These are phyloP conservation scores for Fusarium sp. DNA, from an alignment of 2,329 filamentous ascomycete genomes.

Conservation along the genomic window DNA sequence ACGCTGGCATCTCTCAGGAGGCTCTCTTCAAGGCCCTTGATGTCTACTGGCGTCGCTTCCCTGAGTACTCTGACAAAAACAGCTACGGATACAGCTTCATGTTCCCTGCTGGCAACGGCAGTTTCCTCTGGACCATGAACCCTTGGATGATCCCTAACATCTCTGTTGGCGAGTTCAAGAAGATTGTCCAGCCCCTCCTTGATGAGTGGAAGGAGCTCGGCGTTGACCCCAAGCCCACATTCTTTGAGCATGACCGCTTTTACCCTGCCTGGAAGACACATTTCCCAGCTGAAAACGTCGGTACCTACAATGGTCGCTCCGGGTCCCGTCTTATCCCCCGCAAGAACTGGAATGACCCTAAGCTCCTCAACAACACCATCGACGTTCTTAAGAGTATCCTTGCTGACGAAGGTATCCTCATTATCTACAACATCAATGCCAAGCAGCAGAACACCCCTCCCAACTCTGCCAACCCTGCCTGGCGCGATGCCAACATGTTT, in stretches of 20 bases:
- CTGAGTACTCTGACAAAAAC: slow-evolving; percentile 38
- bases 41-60: slow-evolving; percentile 38
- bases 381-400: slow-evolving; percentile 13
- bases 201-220: slow-evolving; percentile 44
- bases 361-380: slow-evolving; percentile 23
- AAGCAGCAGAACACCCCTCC: slow-evolving; percentile 39
- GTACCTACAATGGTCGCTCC: slow-evolving; percentile 35
- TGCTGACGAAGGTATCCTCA: slow-evolving; percentile 11
- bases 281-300: slow-evolving; percentile 38
- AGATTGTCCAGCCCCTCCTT: slow-evolving; percentile 40
- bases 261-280: slow-evolving; percentile 40
- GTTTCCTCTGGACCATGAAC: slow-evolving; percentile 43
- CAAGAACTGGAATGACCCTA: slow-evolving; percentile 30
- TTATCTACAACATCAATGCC: slow-evolving; percentile 34
- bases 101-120: slow-evolving; percentile 38
- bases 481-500: slow-evolving; percentile 50
- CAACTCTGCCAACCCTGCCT: slow-evolving; percentile 52
- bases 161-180: slow-evolving; percentile 42
- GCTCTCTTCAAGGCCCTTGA: slow-evolving; percentile 44
- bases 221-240: slow-evolving; percentile 39
- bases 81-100: slow-evolving; percentile 41
- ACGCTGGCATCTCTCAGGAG: slow-evolving; percentile 30
- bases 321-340: slow-evolving; percentile 42
- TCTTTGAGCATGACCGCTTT: slow-evolving; percentile 38
- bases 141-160: slow-evolving; percentile 40